These are phyloP conservation scores for Scenedesmus sp. DNA, from an alignment of 163 green algal genomes.

Conservation along the genomic window DNA sequence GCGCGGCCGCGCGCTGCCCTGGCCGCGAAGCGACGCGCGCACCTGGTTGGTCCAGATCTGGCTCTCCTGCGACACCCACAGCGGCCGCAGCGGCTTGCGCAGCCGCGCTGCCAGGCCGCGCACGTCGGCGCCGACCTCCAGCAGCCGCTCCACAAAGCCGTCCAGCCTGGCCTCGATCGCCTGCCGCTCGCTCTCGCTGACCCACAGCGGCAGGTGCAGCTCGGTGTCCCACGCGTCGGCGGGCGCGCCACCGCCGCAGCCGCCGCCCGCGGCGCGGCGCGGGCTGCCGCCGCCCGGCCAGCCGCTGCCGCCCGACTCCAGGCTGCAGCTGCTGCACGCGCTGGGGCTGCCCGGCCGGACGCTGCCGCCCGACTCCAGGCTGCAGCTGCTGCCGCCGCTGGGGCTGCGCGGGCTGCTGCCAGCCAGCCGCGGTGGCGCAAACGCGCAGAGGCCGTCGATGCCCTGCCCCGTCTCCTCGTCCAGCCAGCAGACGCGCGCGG, in stretches of 20 bases:
- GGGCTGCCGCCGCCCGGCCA: background rate
- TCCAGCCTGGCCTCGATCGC: conserved; percentile 80
- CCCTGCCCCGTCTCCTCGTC: conserved; percentile 30
- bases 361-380: background rate
- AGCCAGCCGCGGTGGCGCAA: conserved; percentile 7
- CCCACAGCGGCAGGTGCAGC: conserved; percentile 89
- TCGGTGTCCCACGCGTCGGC: conserved; percentile 69
- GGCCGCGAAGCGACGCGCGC: background rate
- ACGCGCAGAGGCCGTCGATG: conserved; percentile 18
- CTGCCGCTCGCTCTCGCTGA: conserved; percentile 76
- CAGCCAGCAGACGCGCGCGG: conserved; percentile 13
- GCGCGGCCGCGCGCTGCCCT: too few relatives aligned
- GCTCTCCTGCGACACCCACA: conserved; percentile 90
- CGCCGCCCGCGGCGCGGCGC: too few relatives aligned
- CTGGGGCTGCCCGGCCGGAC: conserved; percentile 14
- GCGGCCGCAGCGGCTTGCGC: conserved; percentile 87
- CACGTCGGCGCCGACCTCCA: conserved; percentile 69
- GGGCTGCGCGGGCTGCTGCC: conserved; percentile 1
- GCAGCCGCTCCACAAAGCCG: conserved; percentile 74
- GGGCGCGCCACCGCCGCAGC: conserved; percentile 12
- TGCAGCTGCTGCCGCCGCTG: background rate
- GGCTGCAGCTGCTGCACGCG: conserved; percentile 32
- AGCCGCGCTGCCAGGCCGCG: conserved; percentile 48
- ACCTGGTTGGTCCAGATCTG: conserved; percentile 80
- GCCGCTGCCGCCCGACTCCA: background rate